Evolutionary conservation across 1,139 yeast genomes (phyloP), one percentile per base, ranked within the genome.

Genomic region (Hyphopichia buzzinii): DNA sequence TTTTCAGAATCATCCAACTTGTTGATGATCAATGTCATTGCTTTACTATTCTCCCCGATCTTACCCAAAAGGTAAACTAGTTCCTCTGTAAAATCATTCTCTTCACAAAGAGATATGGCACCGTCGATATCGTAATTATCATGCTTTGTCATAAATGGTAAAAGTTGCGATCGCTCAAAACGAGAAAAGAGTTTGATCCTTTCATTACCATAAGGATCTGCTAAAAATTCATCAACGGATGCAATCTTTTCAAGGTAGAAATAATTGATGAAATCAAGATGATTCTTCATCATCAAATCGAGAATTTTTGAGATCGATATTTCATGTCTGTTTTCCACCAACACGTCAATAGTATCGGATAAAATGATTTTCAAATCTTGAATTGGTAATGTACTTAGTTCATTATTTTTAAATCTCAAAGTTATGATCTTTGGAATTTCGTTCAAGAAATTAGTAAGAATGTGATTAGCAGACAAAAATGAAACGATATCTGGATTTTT

Each of bases 21-120:
- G 46, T 86, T 83, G 30, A 89, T 81, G 14, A 92, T 89, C 36
- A 92, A 66, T 43, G 71, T 73, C 48, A 92, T 62, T 0, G 97
- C 97, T 40, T 77, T 74, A 44, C 74, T 76, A 41, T 83, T 80
- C 46, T 86, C 86, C 1, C 98, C 98, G 22, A 86, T 81, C 49
- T 80, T 80, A 6, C 96, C 95, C 43, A 88, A 72, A 26, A 92
- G 61, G 49, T 80, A 89, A 0, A 92, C 95, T 34, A 88, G 67
- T 52, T 90, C 97, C 33, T 83, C 79, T 24, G 71, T 72, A 33
- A 64, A 61, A 1, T 69, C 70, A 30, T 72, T 67, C 8, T 57
- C 41, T 40, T 81, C 81, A 49, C 96, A 87, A 1, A 83, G 57
- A 8, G 62, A 57, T 14, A 88, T 77, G 0, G 96, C 96, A 24